Percentiles rank a stretch among this genome's conserved stretches.
Evolutionary conservation across 805 yeast genomes (phyloP).

Genomic region (Suhomyces canberraensis): DNA sequence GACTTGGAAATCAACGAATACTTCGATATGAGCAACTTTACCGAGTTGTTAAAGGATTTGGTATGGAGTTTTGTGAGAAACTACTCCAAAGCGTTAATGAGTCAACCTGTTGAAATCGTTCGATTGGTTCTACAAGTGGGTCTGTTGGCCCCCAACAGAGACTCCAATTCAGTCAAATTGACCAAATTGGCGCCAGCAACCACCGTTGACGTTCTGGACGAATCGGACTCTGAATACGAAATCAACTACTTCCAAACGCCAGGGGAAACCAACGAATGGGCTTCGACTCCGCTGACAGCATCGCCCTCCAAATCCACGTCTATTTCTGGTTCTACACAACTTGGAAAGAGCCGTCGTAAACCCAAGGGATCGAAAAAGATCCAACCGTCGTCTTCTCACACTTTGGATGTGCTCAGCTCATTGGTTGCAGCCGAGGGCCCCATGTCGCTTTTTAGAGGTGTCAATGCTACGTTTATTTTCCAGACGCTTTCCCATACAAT

Average conservation of each 20-base stretch:
- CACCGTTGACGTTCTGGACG: background rate
- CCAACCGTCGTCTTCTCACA: conserved; percentile 58
- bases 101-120: conserved; percentile 88
- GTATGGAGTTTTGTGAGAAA: conserved; percentile 60
- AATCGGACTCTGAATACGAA: conserved; percentile 22
- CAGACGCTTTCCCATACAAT: conserved; percentile 71
- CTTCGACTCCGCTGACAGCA: background rate
- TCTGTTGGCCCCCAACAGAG: conserved; percentile 38
- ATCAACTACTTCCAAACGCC: conserved; percentile 35
- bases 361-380: conserved; percentile 25
- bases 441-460: conserved; percentile 67
- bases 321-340: background rate
- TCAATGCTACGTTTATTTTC: conserved; percentile 75
- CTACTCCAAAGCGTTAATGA: conserved; percentile 63
- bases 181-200: background rate
- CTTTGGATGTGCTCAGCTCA: conserved; percentile 62
- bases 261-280: conserved; percentile 11
- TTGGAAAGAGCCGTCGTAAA: background rate
- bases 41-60: conserved; percentile 55
- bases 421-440: conserved; percentile 69
- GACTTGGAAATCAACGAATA: conserved; percentile 68
- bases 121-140: conserved; percentile 81
- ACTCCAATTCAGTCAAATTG: background rate
- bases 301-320: background rate
- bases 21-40: conserved; percentile 55